phyloP scores from a whole-genome alignment of 768 basidiomycete genomes.

The Pisolithus orientalis region DNA sequence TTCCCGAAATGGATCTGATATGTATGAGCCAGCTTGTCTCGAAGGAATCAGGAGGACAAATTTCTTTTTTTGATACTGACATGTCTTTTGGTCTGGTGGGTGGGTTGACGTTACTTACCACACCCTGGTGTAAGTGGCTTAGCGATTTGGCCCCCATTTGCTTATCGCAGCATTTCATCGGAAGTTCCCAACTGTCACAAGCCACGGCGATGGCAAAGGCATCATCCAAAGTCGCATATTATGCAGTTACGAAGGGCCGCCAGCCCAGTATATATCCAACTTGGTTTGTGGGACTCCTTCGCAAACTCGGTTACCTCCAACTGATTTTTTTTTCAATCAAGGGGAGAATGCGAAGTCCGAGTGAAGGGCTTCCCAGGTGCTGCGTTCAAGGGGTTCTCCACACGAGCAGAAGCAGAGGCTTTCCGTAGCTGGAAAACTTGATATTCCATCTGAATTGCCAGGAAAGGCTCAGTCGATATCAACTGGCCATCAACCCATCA shows the following conservation, averaged over 20 bases:
- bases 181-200: too few relatives aligned
- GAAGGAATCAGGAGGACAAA: too few relatives aligned
- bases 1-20: too few relatives aligned
- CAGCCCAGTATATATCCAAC: conserved; percentile 59
- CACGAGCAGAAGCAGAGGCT: conserved; percentile 47
- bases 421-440: conserved; percentile 40
- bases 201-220: conserved; percentile 28
- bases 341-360: conserved; percentile 69
- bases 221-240: conserved; percentile 44
- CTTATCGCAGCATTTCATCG: too few relatives aligned
- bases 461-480: conserved; percentile 4
- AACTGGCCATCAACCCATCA: conserved; percentile 17
- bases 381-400: conserved; percentile 61
- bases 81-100: too few relatives aligned
- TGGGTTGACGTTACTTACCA: too few relatives aligned
- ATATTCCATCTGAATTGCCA: conserved; percentile 2
- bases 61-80: too few relatives aligned
- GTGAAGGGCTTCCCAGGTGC: conserved; percentile 59
- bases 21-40: too few relatives aligned
- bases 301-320: conserved; percentile 20
- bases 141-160: too few relatives aligned
- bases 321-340: conserved; percentile 22
- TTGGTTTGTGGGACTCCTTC: conserved; percentile 46
- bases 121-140: too few relatives aligned
- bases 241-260: conserved; percentile 67